Base-by-base conservation (phyloP, 345 rosid species). In the Eucalyptus marginata region DNA sequence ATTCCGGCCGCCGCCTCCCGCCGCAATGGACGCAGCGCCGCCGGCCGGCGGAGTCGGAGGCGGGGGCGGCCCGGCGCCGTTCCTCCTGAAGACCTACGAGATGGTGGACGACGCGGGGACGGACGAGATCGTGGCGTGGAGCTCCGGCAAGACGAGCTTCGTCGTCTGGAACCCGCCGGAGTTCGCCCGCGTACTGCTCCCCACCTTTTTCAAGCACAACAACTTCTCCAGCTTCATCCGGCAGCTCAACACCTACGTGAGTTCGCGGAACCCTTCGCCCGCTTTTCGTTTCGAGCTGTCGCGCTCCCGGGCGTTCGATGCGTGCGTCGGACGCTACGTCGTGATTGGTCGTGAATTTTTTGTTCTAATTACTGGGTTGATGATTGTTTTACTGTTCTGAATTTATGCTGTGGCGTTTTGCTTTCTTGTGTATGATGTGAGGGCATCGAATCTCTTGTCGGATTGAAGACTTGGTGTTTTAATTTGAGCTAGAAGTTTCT, bases 121-220 rank as follows among this genome's bases (percentile, higher is more conserved):
- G n/a, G 97, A 96, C 87, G 95, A 94, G 88, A 96, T 97, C 85
- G 98, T 96, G 6, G 95, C 99, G 7, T 97, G 99, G 99, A 95
- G 98, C 90, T 52, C 96, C 71, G 86, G 83, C 93, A 92, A 92
- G 52, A 92, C 89, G 88, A 97, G 99, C 92, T 97, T 97, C 92
- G 94, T 97, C 50, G 99, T 97, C 5, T 97, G 99, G 99, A 95
- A 96, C 64, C 99, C 97, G 15, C 96, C 97, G 3, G 99, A 97
- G 86, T 96, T 97, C 90, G 95, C 97, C 24, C 93, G 96, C 58
- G 59, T 94, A 86, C 95, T 97, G 76, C 97, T 97, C 66, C 99
- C 99, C 9, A 90, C 96, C 27, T 97, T 92, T 91, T 97, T 97
- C 96, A 97, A 97, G 93, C 99, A 97, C 94, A 96, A 95, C 84